Base-by-base conservation (phyloP, 148 eudicot genomes). In the Chenopodium album region DNA sequence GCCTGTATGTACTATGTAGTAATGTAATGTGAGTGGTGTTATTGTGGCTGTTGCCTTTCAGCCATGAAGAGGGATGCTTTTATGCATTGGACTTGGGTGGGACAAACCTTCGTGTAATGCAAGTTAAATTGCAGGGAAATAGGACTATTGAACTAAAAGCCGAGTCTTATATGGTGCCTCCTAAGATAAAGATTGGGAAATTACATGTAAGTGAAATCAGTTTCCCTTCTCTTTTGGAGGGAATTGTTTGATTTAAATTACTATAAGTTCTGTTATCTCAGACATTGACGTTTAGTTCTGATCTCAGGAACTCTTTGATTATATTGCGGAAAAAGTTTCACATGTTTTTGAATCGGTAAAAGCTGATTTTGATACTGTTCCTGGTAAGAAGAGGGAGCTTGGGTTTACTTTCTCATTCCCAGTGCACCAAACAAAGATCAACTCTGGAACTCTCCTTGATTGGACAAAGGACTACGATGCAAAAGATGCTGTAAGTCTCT, bases 331-430 rank as follows among this genome's bases (percentile, higher is more conserved):
- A 29, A 82, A 82, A 31, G 84, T 88, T n/a, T 76, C 76, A 4
- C 67, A 22, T 56, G 82, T 78, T 62, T 52, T 86, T 80, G 54
- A 82, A 60, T 41, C 4, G 73, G 74, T 79, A 76, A 64, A n/a
- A 78, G 34, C 29, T 29, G 81, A 84, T 37, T 84, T 68, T 82
- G 72, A 75, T 34, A 72, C 80, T 37, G 79, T 52, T 78, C 76
- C 88, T 44, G 84, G 79, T 16, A 81, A n/a, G 48, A 85, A 80
- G 62, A 80, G 84, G 84, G 88, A 88, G 67, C 85, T 86, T 16
- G 88, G 90, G 65, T 88, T 88, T 76, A 86, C 88, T 19, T 88
- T 88, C 78, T 88, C 90, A 20, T 88, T 88, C 78, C 90, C 90
- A 14, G 90, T 88, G 69, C 83, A 77, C 41, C 88, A 88, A 28